phyloP scores from a whole-genome alignment of 371 early-diverging fungal genomes.

The Mortierella sp. region DNA sequence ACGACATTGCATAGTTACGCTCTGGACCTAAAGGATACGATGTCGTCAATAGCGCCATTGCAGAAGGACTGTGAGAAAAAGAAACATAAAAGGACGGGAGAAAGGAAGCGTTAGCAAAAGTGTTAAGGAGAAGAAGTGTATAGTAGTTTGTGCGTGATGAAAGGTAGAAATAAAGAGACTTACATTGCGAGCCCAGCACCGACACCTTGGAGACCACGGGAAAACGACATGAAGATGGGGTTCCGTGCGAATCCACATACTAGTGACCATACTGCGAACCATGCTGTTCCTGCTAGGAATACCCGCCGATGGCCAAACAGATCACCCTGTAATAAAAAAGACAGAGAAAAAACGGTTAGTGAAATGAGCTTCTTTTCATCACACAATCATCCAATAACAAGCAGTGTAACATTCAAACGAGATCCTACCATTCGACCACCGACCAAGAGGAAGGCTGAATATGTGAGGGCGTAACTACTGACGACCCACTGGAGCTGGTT shows the following conservation, averaged over 20 bases:
- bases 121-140: too few relatives aligned
- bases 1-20: constrained; percentile 15
- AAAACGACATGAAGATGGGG: constrained; percentile 58
- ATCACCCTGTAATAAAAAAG: constrained; percentile 57
- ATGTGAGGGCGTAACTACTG: constrained; percentile 54
- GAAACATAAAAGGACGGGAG: too few relatives aligned
- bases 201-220: constrained; percentile 59
- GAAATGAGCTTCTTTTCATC: too few relatives aligned
- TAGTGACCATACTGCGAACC: constrained; percentile 56
- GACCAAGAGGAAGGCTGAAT: constrained; percentile 60
- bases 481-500: constrained; percentile 45
- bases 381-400: too few relatives aligned
- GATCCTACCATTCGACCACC: constrained; percentile 54
- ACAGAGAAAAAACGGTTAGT: not conserved
- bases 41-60: constrained; percentile 26
- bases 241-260: constrained; percentile 58
- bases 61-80: constrained; percentile 23
- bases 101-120: too few relatives aligned
- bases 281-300: constrained; percentile 56
- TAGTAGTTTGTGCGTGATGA: too few relatives aligned
- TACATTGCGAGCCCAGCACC: constrained; percentile 64
- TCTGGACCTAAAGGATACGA: constrained; percentile 44
- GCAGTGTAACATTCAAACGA: not conserved
- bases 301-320: constrained; percentile 59
- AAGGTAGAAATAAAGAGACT: constrained; percentile 27